Base-by-base conservation (phyloP, 2,329 filamentous ascomycete species). In the Alternaria infectoria region DNA sequence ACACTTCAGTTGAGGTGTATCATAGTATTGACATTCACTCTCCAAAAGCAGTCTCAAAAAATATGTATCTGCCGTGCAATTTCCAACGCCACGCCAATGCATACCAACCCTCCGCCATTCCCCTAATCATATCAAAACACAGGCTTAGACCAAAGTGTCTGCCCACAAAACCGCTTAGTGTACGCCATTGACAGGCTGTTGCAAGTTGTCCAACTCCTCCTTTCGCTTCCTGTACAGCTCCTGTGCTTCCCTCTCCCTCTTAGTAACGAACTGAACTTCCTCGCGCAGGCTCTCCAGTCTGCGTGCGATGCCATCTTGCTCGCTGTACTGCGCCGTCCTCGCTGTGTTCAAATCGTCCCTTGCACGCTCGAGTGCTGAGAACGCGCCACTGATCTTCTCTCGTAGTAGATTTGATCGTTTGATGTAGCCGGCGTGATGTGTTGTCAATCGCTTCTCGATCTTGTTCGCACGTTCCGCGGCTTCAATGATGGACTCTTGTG, bases 341-440 rank as follows among this genome's bases (percentile, higher is more conserved):
- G 95, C 93, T 2, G 89, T 89, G 70, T 91, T 87, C 0, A 97
- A 84, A 1, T 93, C 91, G 57, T 89, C 83, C 51, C 83, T 88
- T 3, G 92, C 91, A 81, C 92, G 91, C 61, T 90, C 88, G 13
- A 97, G 84, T 3, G 91, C 91, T 19, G 89, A 87, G 25, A 89
- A 88, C 1, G 93, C 92, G 68, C 93, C 91, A 17, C 82, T 80
- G 66, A 96, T 92, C 83, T 97, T 98, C 64, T 89, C 87, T 21
- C 89, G 88, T 25, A 99, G 86, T 70, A 88, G 89, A 79, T 93
- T 93, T 32, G 93, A 89, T 30, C 96, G 91, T 70, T 93, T 90
- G 78, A 94, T 90, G 81, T 99, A 99, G 13, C 96, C 96, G 23
- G 94, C 94, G 3, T 97, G 88, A 73, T 96, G 90, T 57, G 97